Conservation (phyloP, 352 stramenopile species). For the Phytophthora pini region DNA sequence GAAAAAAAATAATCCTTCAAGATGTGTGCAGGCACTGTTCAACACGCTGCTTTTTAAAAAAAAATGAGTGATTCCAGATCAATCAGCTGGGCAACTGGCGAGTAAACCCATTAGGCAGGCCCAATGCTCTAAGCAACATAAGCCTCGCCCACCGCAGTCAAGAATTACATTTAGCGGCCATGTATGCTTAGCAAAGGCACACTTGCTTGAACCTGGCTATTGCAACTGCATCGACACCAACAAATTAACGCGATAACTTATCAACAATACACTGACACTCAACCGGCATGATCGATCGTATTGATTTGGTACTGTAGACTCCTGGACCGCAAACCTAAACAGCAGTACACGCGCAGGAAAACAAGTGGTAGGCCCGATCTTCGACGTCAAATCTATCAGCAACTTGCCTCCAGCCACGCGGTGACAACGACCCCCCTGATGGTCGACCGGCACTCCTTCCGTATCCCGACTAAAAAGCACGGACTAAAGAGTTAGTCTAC, state of each 20-base stretch:
- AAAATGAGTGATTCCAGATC: neutral
- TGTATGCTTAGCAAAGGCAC: too few relatives aligned
- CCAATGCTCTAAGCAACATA: neutral
- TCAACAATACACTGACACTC: too few relatives aligned
- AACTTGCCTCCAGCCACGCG: too few relatives aligned
- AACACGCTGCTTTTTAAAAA: neutral
- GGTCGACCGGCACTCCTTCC: conserved; percentile 1
- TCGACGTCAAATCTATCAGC: neutral
- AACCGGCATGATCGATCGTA: neutral
- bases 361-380: neutral
- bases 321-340: neutral
- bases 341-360: neutral
- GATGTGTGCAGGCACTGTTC: neutral
- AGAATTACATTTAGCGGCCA: too few relatives aligned
- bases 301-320: neutral
- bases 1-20: neutral
- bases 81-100: neutral
- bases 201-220: too few relatives aligned
- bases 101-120: neutral
- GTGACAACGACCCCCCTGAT: neutral
- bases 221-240: too few relatives aligned
- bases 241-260: too few relatives aligned
- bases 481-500: neutral
- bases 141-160: too few relatives aligned
- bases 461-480: neutral